These are phyloP conservation scores for Kluyveromyces dobzhanskii DNA, from an alignment of 805 yeast species.

Conservation along the genomic window DNA sequence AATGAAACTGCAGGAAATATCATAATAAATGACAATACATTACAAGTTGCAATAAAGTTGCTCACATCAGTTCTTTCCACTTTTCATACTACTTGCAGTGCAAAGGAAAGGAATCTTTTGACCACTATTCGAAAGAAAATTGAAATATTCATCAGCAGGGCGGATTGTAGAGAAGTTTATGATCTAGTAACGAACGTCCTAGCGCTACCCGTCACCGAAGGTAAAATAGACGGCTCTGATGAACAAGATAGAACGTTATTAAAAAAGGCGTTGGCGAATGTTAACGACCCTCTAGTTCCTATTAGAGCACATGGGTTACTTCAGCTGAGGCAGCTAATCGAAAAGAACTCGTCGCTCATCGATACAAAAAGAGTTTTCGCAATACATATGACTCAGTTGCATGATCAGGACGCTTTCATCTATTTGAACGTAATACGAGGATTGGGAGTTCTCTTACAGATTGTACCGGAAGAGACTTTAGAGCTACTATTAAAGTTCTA, in stretches of 20 bases:
- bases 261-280: constrained; percentile 52
- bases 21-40: not conserved
- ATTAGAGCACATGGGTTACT: constrained; percentile 80
- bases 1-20: constrained; percentile 24
- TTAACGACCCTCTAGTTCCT: constrained; percentile 76
- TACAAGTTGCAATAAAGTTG: constrained; percentile 1
- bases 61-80: constrained; percentile 3
- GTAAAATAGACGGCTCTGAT: constrained; percentile 8
- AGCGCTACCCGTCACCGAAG: constrained; percentile 8
- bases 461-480: constrained; percentile 32
- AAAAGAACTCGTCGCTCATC: constrained; percentile 42
- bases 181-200: not conserved
- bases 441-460: constrained; percentile 48
- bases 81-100: constrained; percentile 15
- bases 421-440: constrained; percentile 82
- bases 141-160: constrained; percentile 6
- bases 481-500: constrained; percentile 34
- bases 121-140: constrained; percentile 23
- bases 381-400: constrained; percentile 54
- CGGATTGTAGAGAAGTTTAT: constrained; percentile 5
- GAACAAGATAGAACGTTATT: constrained; percentile 32
- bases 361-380: constrained; percentile 46
- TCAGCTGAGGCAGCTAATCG: constrained; percentile 48
- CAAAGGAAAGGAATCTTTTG: constrained; percentile 19
- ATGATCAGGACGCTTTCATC: constrained; percentile 79